Evolutionary conservation across 345 rosid species (phyloP).

Genomic region (Lumnitzera racemosa): DNA sequence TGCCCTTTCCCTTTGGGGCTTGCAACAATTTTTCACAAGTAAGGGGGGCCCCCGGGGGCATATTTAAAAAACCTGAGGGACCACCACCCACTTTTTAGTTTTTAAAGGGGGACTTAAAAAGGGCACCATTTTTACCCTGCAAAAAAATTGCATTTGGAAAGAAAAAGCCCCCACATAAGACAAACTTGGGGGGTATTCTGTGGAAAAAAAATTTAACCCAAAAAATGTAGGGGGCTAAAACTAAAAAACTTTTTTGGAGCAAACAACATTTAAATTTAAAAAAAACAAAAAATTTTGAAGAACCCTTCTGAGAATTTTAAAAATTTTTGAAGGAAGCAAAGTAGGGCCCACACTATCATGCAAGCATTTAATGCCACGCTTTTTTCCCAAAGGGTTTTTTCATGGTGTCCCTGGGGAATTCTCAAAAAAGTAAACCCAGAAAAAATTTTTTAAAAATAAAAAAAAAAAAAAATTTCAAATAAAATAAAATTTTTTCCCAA

Average conservation of each 20-base stretch:
- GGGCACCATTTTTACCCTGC: constrained; percentile 75
- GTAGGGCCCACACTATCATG: not conserved
- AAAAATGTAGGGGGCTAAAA: no score
- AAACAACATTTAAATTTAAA: not conserved
- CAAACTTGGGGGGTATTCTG: no score
- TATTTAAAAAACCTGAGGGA: constrained; percentile 91
- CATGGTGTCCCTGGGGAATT: no score
- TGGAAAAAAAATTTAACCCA: no score
- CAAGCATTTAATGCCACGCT: not conserved
- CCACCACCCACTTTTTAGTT: constrained; percentile 85
- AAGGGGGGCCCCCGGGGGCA: constrained; percentile 97
- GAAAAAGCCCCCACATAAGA: no score
- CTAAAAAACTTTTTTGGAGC: no score
- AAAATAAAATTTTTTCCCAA: no score
- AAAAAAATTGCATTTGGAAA: not conserved
- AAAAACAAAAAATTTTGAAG: not conserved
- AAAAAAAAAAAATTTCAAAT: no score
- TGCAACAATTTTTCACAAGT: constrained; percentile 71
- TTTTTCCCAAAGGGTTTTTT: no score
- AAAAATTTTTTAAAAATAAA: no score
- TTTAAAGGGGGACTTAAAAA: constrained; percentile 72
- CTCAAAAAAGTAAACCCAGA: no score
- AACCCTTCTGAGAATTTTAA: not conserved
- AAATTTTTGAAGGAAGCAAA: not conserved
- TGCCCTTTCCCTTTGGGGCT: constrained; percentile 51